Conservation (phyloP, 2,329 filamentous ascomycete species). For the Fusarium subtropicale region DNA sequence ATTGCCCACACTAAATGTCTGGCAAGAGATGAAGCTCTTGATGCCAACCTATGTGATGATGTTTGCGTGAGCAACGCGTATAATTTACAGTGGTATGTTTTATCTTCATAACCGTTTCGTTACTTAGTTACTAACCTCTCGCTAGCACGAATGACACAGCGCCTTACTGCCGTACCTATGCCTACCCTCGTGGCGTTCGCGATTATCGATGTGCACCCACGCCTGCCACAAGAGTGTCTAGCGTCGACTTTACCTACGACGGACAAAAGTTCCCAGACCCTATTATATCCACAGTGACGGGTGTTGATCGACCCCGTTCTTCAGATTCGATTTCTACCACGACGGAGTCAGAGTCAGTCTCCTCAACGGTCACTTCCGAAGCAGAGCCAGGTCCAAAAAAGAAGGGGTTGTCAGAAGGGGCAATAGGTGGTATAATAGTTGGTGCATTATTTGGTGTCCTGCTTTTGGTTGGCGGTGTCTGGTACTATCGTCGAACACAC, state of each 20-base stretch:
- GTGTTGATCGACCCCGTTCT: background rate
- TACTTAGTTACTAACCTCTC: no score
- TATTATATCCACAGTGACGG: background rate
- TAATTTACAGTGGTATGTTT: background rate
- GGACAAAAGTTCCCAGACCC: background rate
- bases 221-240: background rate
- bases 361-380: background rate
- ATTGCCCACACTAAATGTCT: background rate
- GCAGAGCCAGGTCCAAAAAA: background rate
- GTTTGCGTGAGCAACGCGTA: constrained; percentile 1
- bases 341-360: background rate
- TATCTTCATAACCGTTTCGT: fast-evolving
- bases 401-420: background rate
- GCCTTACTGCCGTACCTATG: background rate
- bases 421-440: background rate
- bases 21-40: background rate
- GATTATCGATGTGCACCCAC: constrained; percentile 5
- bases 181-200: background rate
- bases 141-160: no score
- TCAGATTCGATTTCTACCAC: background rate
- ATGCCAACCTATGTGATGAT: background rate
- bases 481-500: background rate
- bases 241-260: background rate
- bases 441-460: background rate
- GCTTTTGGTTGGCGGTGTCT: fast-evolving